Conservation (phyloP, 257 asterid genomes). For the Solanum bukasovii region DNA sequence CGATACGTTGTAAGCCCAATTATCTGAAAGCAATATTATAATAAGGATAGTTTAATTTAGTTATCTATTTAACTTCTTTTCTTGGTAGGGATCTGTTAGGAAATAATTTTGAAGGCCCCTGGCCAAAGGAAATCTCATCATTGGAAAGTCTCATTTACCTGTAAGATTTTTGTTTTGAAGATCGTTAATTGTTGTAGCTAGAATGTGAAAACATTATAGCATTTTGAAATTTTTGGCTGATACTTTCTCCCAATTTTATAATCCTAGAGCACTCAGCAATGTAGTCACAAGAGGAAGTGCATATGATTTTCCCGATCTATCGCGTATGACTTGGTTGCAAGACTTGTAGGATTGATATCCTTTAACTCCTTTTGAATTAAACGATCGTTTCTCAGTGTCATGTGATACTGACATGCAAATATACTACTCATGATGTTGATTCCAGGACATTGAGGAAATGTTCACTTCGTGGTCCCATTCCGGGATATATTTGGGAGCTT, state of each 20-base stretch:
- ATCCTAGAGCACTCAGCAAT: background rate
- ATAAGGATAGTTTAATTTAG: background rate
- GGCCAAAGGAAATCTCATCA: background rate
- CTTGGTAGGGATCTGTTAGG: background rate
- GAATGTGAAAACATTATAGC: background rate
- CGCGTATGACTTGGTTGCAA: too few species aligned
- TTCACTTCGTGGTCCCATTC: too few species aligned
- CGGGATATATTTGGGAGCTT: too few species aligned
- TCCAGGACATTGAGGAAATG: too few species aligned
- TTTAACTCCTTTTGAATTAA: too few species aligned
- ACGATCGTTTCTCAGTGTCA: too few species aligned
- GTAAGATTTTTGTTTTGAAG: background rate
- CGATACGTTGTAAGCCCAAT: background rate
- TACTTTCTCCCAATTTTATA: background rate
- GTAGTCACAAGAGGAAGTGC: too few species aligned
- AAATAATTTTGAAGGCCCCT: slow-evolving; percentile 11
- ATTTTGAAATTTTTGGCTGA: background rate
- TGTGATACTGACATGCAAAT: too few species aligned
- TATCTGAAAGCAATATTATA: background rate
- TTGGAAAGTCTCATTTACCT: background rate
- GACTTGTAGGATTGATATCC: too few species aligned
- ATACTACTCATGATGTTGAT: too few species aligned
- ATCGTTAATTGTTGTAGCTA: background rate
- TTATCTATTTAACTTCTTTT: background rate
- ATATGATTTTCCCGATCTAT: too few species aligned